Base-by-base conservation (phyloP, 768 basidiomycete genomes). In the Austroboletus festivus region DNA sequence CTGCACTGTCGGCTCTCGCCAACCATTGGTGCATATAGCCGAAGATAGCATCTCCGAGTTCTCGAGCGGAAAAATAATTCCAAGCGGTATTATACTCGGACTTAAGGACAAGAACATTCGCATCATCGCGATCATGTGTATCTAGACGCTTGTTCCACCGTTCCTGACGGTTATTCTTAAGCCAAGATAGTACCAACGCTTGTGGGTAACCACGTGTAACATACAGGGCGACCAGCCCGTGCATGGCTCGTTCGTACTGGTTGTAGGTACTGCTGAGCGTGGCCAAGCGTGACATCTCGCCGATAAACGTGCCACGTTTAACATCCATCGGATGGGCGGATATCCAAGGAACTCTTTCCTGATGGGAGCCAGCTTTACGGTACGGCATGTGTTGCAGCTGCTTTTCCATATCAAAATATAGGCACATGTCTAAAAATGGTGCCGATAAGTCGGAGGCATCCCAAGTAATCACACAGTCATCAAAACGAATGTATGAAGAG, bases 311-410 rank as follows among this genome's bases (percentile, higher is more conserved):
- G 0, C 52, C 55, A 38, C 43, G 28, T 20, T 56, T 56, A 0
- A 56, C 48, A 1, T 56, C 45, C 0, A 41, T 4, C 0, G 46
- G 52, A 21, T 56, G 46, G 18, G 38, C 28, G 2, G 39, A 45
- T 1, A 53, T 48, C 53, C 55, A 53, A 5, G 43, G 52, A n/a
- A 49, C 38, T 33, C 44, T 37, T n/a, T 48, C 19, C 0, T 47
- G 45, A 5, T 23, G 22, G 21, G 31, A 21, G 1, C 20, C 11
- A 0, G 20, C 19, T 1, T 55, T 55, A 1, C 20, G 8, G 2
- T 50, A 53, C 0, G 51, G 54, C 5, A 8, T 24, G 4, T 48
- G 40, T 2, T 37, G 44, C 0, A 53, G 16, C 0, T 0, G 0
- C 2, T 22, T 18, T 1, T 30, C 0, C 0, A 3, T 5, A 10